Evolutionary conservation across 352 stramenopile species (phyloP), one percentile per base, ranked within the genome.

Genomic region (Pythium volutum): DNA sequence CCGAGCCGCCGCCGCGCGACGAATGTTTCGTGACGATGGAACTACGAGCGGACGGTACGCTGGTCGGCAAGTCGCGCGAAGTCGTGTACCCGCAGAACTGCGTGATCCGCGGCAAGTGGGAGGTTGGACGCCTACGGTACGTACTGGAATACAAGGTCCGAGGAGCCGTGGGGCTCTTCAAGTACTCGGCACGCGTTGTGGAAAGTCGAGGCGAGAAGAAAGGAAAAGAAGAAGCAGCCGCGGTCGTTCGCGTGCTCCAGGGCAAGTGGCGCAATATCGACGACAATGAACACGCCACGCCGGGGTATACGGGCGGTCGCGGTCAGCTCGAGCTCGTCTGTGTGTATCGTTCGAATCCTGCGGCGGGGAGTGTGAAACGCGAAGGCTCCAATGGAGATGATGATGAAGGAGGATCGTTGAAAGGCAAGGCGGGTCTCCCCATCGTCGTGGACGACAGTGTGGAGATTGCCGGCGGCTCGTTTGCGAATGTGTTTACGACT

Each of bases 241-340:
- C 31, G 14, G 8, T 14, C 9, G 26, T 33, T 27, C 46, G 25
- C 27, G 69, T 64, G 15, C 55, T 90, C 0, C 63, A 67, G 46
- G 81, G 81, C 2, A 84, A 74, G 55, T 91, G 77, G 77, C 49
- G 71, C 0, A 91, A 89, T 57, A 72, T 89, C 14, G 81, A 91
- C 38, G 65, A 79, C 2, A 65, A 64, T n/a, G 65, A 85, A 14
- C 64, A 46, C 0, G 65, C 74, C 4, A 67, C 60, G 27, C 60
- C 60, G 7, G 81, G 79, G 2, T 88, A 78, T 34, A 66, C 74
- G 50, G 81, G 81, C 25, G 81, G 81, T 27, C 71, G 71, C 9
- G 81, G 81, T n/a, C 66, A 74, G 22, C 86, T 90, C 33, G 67
- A 88, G 53, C 57, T 90, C 20, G 62, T 76, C 23, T 71, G 85